Evolutionary conservation across 2,329 filamentous ascomycete species (phyloP).

Genomic region (Bretziella fagacearum): DNA sequence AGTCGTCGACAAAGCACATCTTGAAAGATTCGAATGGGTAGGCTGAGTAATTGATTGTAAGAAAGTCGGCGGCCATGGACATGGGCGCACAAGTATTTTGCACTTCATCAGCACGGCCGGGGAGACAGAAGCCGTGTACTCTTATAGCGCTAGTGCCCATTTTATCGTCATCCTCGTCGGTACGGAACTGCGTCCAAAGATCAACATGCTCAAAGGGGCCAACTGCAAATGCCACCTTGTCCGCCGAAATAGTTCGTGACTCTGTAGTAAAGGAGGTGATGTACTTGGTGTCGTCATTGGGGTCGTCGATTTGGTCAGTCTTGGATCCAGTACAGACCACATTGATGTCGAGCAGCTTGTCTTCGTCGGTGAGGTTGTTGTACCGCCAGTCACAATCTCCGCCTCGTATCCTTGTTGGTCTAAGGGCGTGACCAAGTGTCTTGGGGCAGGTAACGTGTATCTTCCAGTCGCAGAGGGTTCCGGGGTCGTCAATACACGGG

Average conservation of each 20-base stretch:
- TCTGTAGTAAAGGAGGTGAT: slow-evolving; percentile 70
- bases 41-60: slow-evolving; percentile 71
- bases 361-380: slow-evolving; percentile 46
- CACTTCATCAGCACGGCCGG: slow-evolving; percentile 64
- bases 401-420: slow-evolving; percentile 17
- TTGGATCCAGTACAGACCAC: slow-evolving; percentile 83
- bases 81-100: slow-evolving; percentile 75
- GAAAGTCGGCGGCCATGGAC: slow-evolving; percentile 75
- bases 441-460: slow-evolving; percentile 73
- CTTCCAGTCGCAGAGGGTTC: slow-evolving; percentile 70
- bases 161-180: slow-evolving; percentile 81
- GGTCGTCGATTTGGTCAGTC: slow-evolving; percentile 65
- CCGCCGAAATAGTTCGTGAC: slow-evolving; percentile 53
- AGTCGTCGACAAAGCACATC: slow-evolving; percentile 84
- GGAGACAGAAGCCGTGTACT: slow-evolving; percentile 81
- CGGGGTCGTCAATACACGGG: slow-evolving; percentile 77
- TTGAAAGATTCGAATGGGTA: slow-evolving; percentile 91
- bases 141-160: slow-evolving; percentile 77
- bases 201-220: slow-evolving; percentile 92
- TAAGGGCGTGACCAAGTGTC: slow-evolving; percentile 63
- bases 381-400: slow-evolving; percentile 21
- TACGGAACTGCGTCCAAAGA: slow-evolving; percentile 66
- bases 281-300: slow-evolving; percentile 64
- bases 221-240: slow-evolving; percentile 83
- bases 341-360: slow-evolving; percentile 73